Evolutionary conservation across 129 eudicot species (phyloP).

Genomic region (Smallanthus sonchifolius): DNA sequence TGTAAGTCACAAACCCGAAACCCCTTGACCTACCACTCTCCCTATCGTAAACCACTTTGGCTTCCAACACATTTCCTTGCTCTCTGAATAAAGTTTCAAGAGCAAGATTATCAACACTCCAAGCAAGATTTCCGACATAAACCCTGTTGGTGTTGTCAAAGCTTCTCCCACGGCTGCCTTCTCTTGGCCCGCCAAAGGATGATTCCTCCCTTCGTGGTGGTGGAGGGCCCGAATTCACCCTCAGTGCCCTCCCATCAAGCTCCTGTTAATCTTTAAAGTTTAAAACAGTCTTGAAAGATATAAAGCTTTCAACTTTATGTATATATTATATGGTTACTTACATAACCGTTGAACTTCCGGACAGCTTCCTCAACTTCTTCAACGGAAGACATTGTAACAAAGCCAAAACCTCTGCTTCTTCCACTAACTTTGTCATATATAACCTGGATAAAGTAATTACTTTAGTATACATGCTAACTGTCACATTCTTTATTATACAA

Average conservation of each 20-base stretch:
- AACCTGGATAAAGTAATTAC: conserved; percentile 30
- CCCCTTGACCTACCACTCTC: conserved; percentile 96
- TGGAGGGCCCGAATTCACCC: conserved; percentile 94
- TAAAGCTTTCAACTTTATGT: background rate
- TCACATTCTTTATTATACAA: background rate
- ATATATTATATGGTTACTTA: conserved; percentile 28
- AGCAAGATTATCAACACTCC: conserved; percentile 79
- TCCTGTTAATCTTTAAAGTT: conserved; percentile 43
- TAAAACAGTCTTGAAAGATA: background rate
- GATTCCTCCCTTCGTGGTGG: conserved; percentile 72
- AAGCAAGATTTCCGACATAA: conserved; percentile 83
- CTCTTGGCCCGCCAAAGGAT: conserved; percentile 45
- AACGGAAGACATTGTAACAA: conserved; percentile 62
- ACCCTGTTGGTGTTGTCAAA: conserved; percentile 59
- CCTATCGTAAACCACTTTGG: conserved; percentile 86
- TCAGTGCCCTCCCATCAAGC: conserved; percentile 64
- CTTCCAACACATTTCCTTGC: conserved; percentile 80
- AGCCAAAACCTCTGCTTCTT: conserved; percentile 79
- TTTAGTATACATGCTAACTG: conserved; percentile 1
- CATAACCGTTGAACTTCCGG: conserved; percentile 70
- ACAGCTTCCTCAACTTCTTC: conserved; percentile 66
- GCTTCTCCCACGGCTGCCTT: conserved; percentile 41
- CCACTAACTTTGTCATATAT: conserved; percentile 61
- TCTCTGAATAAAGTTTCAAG: conserved; percentile 76
- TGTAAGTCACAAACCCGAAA: conserved; percentile 84